phyloP scores from a whole-genome alignment of 1,284 basidiomycete species.

The Tetrapyrgos nigripes region DNA sequence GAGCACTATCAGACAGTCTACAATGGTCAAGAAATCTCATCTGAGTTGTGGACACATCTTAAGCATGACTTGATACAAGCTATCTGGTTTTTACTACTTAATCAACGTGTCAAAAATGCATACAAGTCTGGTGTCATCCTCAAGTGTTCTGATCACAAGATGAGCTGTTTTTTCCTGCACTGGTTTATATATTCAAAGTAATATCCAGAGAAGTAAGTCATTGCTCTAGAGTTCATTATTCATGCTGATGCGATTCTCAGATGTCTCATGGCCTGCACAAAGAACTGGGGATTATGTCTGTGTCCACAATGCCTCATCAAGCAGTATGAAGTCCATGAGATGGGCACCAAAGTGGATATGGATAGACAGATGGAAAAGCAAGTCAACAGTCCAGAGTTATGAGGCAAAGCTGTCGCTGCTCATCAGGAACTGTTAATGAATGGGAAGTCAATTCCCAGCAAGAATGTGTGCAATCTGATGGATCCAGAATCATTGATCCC shows the following conservation, averaged over 20 bases:
- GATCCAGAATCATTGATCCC: background rate
- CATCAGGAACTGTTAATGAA: background rate
- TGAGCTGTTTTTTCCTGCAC: constrained; percentile 26
- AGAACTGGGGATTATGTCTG: no score
- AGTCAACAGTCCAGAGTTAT: no score
- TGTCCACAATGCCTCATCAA: no score
- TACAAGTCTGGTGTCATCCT: constrained; percentile 37
- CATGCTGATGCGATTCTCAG: no score
- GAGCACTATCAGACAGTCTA: constrained; percentile 27
- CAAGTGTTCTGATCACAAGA: constrained; percentile 34
- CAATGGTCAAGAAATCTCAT: constrained; percentile 16
- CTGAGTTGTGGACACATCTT: constrained; percentile 29
- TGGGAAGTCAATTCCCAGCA: background rate
- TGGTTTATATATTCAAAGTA: constrained; percentile 41
- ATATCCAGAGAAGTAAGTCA: constrained; percentile 41
- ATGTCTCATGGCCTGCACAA: no score
- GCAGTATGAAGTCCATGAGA: no score
- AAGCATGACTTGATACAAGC: constrained; percentile 38
- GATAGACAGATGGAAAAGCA: no score
- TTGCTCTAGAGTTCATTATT: no score
- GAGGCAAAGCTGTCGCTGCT: background rate
- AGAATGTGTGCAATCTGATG: background rate
- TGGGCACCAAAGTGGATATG: no score
- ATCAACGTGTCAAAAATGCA: constrained; percentile 35
- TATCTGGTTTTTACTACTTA: constrained; percentile 33